Percentiles rank a stretch among this genome's conserved stretches.
Conservation (phyloP, 2,329 filamentous ascomycete genomes). For the Phyllosticta citribraziliensis region DNA sequence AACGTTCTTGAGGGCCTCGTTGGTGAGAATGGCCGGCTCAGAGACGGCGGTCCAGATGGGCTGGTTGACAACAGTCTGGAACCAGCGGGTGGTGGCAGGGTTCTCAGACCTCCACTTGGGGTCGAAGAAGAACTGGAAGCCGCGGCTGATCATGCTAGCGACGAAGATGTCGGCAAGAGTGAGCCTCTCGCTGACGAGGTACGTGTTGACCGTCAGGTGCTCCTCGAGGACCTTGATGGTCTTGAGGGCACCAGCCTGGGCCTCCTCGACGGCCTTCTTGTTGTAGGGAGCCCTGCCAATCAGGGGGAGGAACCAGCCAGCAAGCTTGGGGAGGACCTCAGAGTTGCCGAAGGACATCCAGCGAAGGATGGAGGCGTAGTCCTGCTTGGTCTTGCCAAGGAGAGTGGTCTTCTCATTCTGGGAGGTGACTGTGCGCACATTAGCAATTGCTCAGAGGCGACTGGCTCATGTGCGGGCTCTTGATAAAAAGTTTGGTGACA, state of each 20-base stretch:
- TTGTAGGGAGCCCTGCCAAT: slow-evolving; percentile 79
- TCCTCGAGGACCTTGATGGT: slow-evolving; percentile 66
- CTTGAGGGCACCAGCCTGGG: slow-evolving; percentile 58
- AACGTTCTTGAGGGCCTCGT: slow-evolving; percentile 64
- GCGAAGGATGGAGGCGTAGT: slow-evolving; percentile 95
- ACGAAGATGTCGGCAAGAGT: slow-evolving; percentile 91
- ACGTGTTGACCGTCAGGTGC: slow-evolving; percentile 87
- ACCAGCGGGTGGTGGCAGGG: slow-evolving; percentile 90
- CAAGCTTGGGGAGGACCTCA: slow-evolving; percentile 67
- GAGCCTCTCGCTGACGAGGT: slow-evolving; percentile 94
- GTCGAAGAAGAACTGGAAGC: slow-evolving; percentile 92
- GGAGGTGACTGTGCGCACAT: slow-evolving; percentile 65
- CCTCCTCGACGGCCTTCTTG: slow-evolving; percentile 91
- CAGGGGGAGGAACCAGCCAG: slow-evolving; percentile 78
- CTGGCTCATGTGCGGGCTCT: slow-evolving; percentile 11
- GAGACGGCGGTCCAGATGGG: slow-evolving; percentile 77
- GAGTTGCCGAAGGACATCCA: slow-evolving; percentile 97
- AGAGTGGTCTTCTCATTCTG: slow-evolving; percentile 99
- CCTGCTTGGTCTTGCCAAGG: slow-evolving; percentile 99
- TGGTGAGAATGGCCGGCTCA: slow-evolving; percentile 66
- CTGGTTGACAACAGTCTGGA: slow-evolving; percentile 86
- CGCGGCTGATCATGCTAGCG: slow-evolving; percentile 67
- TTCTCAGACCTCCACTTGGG: slow-evolving; percentile 74
- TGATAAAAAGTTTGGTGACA: slow-evolving; percentile 14
- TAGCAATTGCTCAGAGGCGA: slow-evolving; percentile 16